Conservation (phyloP, 2,329 filamentous ascomycete genomes). For the Pyrenophora tritici-repentis region DNA sequence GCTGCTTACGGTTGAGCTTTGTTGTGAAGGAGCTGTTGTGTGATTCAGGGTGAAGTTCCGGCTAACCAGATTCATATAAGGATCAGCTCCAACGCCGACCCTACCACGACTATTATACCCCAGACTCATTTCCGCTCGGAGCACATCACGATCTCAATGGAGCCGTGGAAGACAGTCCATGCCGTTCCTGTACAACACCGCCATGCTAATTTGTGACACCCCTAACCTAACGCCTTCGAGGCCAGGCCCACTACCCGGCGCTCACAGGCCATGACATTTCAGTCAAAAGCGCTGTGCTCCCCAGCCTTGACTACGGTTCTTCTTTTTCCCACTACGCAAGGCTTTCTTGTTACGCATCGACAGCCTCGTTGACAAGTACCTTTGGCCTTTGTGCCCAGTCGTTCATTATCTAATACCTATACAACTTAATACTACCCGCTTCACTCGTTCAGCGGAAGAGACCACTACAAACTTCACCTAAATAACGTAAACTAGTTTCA, state of each 20-base stretch:
- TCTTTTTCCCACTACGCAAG: constrained; percentile 35
- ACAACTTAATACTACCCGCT: constrained; percentile 61
- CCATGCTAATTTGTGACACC: constrained; percentile 37
- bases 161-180: constrained; percentile 29
- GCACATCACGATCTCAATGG: constrained; percentile 32
- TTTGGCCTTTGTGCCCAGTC: constrained; percentile 44
- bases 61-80: constrained; percentile 7
- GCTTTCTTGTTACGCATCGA: constrained; percentile 38
- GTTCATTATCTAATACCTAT: constrained; percentile 38
- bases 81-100: constrained; percentile 3
- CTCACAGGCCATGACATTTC: constrained; percentile 27
- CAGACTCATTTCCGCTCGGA: constrained; percentile 40
- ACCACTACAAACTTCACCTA: constrained; percentile 20
- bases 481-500: constrained; percentile 51
- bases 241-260: constrained; percentile 11
- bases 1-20: constrained; percentile 8
- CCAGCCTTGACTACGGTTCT: constrained; percentile 22
- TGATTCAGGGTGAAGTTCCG: constrained; percentile 11
- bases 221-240: constrained; percentile 38
- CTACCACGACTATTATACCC: constrained; percentile 23
- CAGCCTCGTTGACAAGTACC: constrained; percentile 41
- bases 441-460: constrained; percentile 85
- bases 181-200: constrained; percentile 31
- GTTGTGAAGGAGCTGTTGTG: constrained; percentile 15
- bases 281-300: constrained; percentile 39